phyloP scores from a whole-genome alignment of 306 rosid species.

The Vicia villosa region DNA sequence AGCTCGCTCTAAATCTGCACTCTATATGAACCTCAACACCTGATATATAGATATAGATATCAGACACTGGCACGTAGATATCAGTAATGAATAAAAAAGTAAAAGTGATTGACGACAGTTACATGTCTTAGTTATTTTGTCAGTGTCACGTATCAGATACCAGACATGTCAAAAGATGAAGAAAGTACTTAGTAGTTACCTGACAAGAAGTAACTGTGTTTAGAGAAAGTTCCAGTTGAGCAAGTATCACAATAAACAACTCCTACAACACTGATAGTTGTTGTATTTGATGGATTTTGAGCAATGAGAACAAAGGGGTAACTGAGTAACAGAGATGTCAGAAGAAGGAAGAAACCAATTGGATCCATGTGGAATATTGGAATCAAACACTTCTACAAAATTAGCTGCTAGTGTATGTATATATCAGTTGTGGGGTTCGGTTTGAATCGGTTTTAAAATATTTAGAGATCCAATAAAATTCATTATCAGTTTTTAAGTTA shows the following conservation, averaged over 20 bases:
- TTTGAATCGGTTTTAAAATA: not conserved
- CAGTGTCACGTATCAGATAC: not conserved
- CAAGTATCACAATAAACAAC: constrained; percentile 76
- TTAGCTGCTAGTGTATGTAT: not conserved
- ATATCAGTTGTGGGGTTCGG: not conserved
- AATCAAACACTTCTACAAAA: not conserved
- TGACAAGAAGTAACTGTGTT: constrained; percentile 68
- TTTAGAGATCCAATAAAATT: no score
- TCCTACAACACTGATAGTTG: constrained; percentile 65
- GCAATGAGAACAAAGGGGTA: constrained; percentile 39
- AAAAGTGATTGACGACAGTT: not conserved
- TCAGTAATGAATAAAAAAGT: not conserved
- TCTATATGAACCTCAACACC: constrained; percentile 70
- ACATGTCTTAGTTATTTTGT: not conserved
- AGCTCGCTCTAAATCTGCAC: constrained; percentile 67
- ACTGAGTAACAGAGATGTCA: constrained; percentile 10
- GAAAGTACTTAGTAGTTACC: constrained; percentile 42
- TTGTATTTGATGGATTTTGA: constrained; percentile 26
- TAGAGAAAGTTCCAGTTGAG: constrained; percentile 58
- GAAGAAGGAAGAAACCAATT: constrained; percentile 40
- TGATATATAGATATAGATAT: constrained; percentile 4
- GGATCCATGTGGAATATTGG: constrained; percentile 51
- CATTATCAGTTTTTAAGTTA: no score
- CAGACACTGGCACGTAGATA: not conserved
- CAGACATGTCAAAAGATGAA: not conserved